phyloP scores from a whole-genome alignment of 371 early-diverging fungal genomes.

The Conidiobolus incongruus region DNA sequence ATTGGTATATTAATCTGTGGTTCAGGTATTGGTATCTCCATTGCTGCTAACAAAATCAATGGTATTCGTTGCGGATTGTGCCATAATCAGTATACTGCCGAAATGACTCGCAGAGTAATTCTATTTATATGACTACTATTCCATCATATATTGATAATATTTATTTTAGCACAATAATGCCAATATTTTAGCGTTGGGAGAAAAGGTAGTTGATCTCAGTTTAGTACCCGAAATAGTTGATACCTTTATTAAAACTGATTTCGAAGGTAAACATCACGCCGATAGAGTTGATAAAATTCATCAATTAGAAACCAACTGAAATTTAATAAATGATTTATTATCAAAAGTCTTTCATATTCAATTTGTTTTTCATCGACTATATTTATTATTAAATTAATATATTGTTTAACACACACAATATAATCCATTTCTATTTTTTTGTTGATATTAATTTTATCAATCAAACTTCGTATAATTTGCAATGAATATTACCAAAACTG shows the following conservation, averaged over 20 bases:
- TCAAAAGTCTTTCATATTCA: no score
- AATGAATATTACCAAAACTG: no score
- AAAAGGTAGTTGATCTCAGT: not conserved
- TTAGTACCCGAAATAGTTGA: conserved; percentile 3
- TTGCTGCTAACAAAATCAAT: conserved; percentile 5
- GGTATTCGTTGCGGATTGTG: conserved; percentile 5
- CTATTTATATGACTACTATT: not conserved
- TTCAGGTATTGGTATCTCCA: conserved; percentile 7
- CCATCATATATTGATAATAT: not conserved
- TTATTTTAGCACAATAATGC: conserved; percentile 7
- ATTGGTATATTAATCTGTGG: no score
- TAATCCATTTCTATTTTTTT: no score
- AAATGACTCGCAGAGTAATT: conserved; percentile 5
- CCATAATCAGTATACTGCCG: conserved; percentile 5
- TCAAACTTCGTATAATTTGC: no score
- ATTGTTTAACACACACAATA: no score
- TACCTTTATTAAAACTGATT: conserved; percentile 1
- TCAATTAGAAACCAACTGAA: not conserved
- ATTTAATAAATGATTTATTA: no score
- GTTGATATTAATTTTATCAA: no score
- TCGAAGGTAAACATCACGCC: conserved; percentile 4
- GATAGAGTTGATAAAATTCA: conserved; percentile 2
- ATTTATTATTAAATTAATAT: no score
- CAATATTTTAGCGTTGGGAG: conserved; percentile 5
- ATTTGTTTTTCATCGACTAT: no score